A percentile compares a stretch with the other conserved stretches of the same genome.
Evolutionary conservation across 2,329 filamentous ascomycete species (phyloP).

Genomic region (Paraconiothyrium brasiliense): DNA sequence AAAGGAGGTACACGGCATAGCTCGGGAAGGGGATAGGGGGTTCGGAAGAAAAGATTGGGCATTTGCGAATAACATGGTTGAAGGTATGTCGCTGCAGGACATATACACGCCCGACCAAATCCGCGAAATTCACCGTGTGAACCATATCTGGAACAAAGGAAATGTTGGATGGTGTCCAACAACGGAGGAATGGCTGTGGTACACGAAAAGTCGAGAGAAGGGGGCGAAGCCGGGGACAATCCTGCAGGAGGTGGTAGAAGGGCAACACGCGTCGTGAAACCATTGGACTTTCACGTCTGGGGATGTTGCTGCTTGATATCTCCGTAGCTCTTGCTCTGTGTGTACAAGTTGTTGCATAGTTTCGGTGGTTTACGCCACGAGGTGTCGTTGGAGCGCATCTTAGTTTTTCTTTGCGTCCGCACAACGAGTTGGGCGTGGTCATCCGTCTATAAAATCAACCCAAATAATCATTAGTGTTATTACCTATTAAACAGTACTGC

Average conservation of each 20-base stretch:
- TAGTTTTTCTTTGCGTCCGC: too few species aligned
- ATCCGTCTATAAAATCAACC: too few species aligned
- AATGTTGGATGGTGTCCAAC: slow-evolving; percentile 25
- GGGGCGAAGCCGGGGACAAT: background rate
- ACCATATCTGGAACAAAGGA: slow-evolving; percentile 18
- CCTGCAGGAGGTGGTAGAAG: background rate
- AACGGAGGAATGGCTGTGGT: slow-evolving; percentile 9
- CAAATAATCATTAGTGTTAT: too few species aligned
- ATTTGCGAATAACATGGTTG: slow-evolving; percentile 26
- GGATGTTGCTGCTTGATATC: too few species aligned
- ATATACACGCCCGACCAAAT: slow-evolving; percentile 21
- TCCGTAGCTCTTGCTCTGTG: too few species aligned
- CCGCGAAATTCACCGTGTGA: slow-evolving; percentile 16
- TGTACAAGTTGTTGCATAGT: too few species aligned
- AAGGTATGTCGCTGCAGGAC: slow-evolving; percentile 16
- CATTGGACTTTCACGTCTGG: background rate
- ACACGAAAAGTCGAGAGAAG: background rate
- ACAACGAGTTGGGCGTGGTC: too few species aligned
- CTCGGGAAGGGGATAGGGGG: slow-evolving; percentile 19
- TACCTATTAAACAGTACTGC: too few species aligned
- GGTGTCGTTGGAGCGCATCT: too few species aligned
- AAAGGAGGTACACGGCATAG: slow-evolving; percentile 4
- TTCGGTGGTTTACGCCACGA: too few species aligned
- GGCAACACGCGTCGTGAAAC: background rate
- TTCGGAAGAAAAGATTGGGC: slow-evolving; percentile 9